Evolutionary conservation across 2,329 filamentous ascomycete species (phyloP).

Genomic region (Juglanconis oblonga): DNA sequence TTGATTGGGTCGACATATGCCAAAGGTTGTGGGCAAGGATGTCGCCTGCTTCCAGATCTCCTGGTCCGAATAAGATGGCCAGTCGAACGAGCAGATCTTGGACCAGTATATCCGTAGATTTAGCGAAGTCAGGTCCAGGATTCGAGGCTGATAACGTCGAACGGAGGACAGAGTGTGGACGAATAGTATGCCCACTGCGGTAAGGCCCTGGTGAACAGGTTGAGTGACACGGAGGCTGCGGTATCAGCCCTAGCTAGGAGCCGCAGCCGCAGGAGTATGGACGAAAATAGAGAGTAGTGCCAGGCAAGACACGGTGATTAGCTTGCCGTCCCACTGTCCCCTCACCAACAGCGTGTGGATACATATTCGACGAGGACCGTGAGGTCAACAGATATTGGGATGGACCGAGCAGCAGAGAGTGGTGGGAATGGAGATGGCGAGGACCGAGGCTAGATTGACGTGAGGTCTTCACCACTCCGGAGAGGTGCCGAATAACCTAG

Average conservation of each 20-base stretch:
- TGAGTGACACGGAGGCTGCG: conserved; percentile 16
- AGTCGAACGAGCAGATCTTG: conserved; percentile 1
- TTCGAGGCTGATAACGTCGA: background rate
- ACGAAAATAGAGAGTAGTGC: conserved; percentile 15
- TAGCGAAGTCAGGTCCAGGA: background rate
- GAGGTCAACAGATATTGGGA: background rate
- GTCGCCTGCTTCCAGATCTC: conserved; percentile 1
- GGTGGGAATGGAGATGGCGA: background rate
- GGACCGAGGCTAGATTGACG: conserved; percentile 11
- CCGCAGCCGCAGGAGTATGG: conserved; percentile 5
- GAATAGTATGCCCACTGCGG: background rate
- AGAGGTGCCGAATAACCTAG: conserved; percentile 14
- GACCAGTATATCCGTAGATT: background rate
- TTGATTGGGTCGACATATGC: conserved; percentile 1
- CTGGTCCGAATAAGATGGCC: background rate
- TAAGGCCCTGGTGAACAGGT: background rate
- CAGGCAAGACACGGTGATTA: background rate
- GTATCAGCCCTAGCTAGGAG: conserved; percentile 15
- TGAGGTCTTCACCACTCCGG: conserved; percentile 14
- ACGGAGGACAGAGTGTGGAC: background rate
- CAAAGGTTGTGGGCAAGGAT: conserved; percentile 12
- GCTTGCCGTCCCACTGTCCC: background rate
- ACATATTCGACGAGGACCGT: background rate
- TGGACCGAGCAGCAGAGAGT: background rate
- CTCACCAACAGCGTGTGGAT: background rate